phyloP scores from a whole-genome alignment of 495 filamentous ascomycete genomes.

The Penicillium diatomitis region DNA sequence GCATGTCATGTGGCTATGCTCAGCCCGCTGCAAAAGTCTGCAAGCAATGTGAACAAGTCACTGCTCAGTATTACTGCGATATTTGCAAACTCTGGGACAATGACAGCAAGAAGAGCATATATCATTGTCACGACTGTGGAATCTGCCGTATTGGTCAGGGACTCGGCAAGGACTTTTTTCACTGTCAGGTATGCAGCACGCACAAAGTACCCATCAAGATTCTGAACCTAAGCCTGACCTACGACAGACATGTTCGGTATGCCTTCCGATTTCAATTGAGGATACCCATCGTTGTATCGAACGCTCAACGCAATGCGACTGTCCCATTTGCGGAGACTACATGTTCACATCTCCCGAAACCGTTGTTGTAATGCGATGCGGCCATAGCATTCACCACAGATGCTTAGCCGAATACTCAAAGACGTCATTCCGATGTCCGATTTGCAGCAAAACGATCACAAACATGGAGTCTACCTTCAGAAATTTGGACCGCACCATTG shows the following conservation, averaged over 20 bases:
- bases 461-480: conserved; percentile 98
- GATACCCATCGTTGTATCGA: conserved; percentile 90
- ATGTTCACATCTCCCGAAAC: conserved; percentile 88
- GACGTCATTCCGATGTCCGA: conserved; percentile 84
- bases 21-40: conserved; percentile 78
- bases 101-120: conserved; percentile 81
- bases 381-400: conserved; percentile 85
- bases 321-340: conserved; percentile 96
- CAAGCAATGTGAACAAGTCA: conserved; percentile 60
- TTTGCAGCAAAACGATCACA: conserved; percentile 83
- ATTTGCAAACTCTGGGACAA: conserved; percentile 98
- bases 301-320: conserved; percentile 87
- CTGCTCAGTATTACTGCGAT: conserved; percentile 88
- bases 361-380: conserved; percentile 92
- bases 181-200: conserved; percentile 73
- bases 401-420: conserved; percentile 82
- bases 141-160: conserved; percentile 89
- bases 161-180: conserved; percentile 90
- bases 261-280: conserved; percentile 74
- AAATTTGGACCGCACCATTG: conserved; percentile 76
- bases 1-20: conserved; percentile 87
- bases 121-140: conserved; percentile 94
- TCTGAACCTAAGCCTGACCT: conserved; percentile 5
- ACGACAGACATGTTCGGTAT: conserved; percentile 74
- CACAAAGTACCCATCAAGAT: background rate